Evolutionary conservation across 352 stramenopile species (phyloP), one percentile per base, ranked within the genome.

Genomic region (Pythium aquatile): DNA sequence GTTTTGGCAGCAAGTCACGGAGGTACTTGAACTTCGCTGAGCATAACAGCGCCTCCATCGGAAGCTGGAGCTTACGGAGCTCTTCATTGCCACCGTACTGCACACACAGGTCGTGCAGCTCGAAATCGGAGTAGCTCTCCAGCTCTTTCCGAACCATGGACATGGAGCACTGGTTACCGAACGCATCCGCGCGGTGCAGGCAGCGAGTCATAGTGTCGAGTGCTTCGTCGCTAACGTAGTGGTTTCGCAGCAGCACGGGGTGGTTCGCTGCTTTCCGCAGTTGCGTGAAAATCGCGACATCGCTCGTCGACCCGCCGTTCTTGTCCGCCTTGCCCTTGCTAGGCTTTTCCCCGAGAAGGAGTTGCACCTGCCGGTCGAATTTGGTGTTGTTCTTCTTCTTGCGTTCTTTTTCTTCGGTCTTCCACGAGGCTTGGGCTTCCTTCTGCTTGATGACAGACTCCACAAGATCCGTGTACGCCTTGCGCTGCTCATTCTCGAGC

Each of bases 191-290:
- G 46, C 79, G 72, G 65, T 98, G 83, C 42, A 98, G 63, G 35
- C 83, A 83, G 33, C 76, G 75, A 11, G 80, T 88, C 62, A 99
- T 85, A 26, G 85, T 85, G 26, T 91, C 66, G 46, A 98, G 74
- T 30, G 88, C 85, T 26, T 87, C 75, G 20, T 90, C 76, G 17
- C 74, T 74, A 58, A 90, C 63, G 73, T 88, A 87, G 78, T 94
- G 70, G 60, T 93, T 75, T 7, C 94, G 85, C 29, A 99, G 73
- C 24, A 99, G 74, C 32, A 99, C 78, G 5, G 97, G 94, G 68
- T 99, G 97, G 70, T 99, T 99, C 0, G 97, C 97, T 2, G 93
- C 96, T 73, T 99, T 99, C 10, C 97, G 85, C 39, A 99, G 78
- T 62, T 98, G 83, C 11, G 97, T 98, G 76, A 99, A 99, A 35